A percentile compares a stretch with the other conserved stretches of the same genome.
Evolutionary conservation across 768 basidiomycete genomes (phyloP).

Genomic region (Phlegmacium glaucopus): DNA sequence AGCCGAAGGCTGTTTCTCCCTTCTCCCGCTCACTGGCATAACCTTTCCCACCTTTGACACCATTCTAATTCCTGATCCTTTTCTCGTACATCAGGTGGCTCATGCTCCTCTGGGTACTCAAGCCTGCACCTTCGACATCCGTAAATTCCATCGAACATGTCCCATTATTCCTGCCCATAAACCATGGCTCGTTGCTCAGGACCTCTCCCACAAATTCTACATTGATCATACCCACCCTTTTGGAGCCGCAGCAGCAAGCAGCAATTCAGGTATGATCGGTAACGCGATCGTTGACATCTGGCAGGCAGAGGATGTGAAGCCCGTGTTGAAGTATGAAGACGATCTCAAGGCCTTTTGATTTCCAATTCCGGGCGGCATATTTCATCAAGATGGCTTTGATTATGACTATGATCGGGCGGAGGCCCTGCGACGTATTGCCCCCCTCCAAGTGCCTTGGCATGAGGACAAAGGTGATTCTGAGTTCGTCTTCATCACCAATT

Average conservation of each 20-base stretch:
- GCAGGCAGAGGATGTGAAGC: constrained; percentile 10
- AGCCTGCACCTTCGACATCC: constrained; percentile 26
- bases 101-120: constrained; percentile 18
- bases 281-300: constrained; percentile 26
- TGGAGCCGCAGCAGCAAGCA: constrained; percentile 20
- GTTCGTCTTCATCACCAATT: constrained; percentile 19
- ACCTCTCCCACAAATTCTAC: constrained; percentile 24
- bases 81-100: too few relatives aligned
- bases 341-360: constrained; percentile 15
- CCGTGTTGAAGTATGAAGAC: constrained; percentile 19
- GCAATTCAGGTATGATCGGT: constrained; percentile 25
- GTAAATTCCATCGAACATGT: constrained; percentile 26
- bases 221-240: constrained; percentile 27
- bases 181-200: constrained; percentile 25
- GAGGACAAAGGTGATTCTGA: constrained; percentile 16
- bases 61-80: too few relatives aligned
- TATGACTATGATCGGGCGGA: constrained; percentile 17
- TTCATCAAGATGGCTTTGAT: background rate
- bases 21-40: too few relatives aligned
- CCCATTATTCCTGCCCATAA: constrained; percentile 28
- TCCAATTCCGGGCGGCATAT: constrained; percentile 9
- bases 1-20: too few relatives aligned
- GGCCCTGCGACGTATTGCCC: constrained; percentile 7
- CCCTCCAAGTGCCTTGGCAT: constrained; percentile 25
- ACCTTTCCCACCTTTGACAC: too few relatives aligned